These are phyloP conservation scores for Blumeria graminis DNA, from an alignment of 2,329 filamentous ascomycete species.

Conservation along the genomic window DNA sequence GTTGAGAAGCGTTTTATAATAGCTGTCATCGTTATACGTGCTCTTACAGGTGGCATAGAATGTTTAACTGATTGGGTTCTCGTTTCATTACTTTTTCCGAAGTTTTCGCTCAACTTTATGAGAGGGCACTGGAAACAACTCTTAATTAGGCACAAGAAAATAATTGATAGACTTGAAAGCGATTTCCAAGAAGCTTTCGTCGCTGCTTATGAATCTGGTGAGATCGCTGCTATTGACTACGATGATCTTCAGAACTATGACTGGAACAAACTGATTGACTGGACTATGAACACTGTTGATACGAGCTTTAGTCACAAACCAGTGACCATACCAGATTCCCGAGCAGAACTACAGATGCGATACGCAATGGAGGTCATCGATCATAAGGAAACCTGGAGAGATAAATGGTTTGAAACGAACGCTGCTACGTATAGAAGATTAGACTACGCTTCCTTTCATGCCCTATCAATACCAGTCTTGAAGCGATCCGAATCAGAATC, in stretches of 20 bases:
- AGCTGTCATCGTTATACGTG: slow-evolving; percentile 31
- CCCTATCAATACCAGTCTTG: slow-evolving; percentile 17
- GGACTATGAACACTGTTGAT: slow-evolving; percentile 28
- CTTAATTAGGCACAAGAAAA: slow-evolving; percentile 22
- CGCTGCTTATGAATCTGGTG: slow-evolving; percentile 35
- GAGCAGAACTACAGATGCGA: slow-evolving; percentile 20
- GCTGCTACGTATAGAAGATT: slow-evolving; percentile 20
- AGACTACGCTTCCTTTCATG: slow-evolving; percentile 19
- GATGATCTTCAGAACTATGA: slow-evolving; percentile 40
- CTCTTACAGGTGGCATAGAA: slow-evolving; percentile 34
- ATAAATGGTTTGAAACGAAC: slow-evolving; percentile 28
- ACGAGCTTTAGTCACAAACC: slow-evolving; percentile 18
- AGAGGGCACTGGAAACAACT: slow-evolving; percentile 29
- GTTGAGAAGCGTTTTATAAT: slow-evolving; percentile 26
- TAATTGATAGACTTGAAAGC: slow-evolving; percentile 29
- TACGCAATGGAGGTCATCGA: slow-evolving; percentile 14
- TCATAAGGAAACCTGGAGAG: slow-evolving; percentile 23
- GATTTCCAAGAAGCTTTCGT: slow-evolving; percentile 44
- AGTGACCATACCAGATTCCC: slow-evolving; percentile 24
- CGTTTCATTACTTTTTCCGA: slow-evolving; percentile 29
- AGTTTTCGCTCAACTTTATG: slow-evolving; percentile 25
- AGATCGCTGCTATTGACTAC: slow-evolving; percentile 37
- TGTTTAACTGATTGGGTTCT: slow-evolving; percentile 36
- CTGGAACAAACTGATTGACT: slow-evolving; percentile 40
- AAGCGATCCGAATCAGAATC: not conserved